Conservation (phyloP, 805 yeast genomes). For the Wickerhamiella siamensis region DNA sequence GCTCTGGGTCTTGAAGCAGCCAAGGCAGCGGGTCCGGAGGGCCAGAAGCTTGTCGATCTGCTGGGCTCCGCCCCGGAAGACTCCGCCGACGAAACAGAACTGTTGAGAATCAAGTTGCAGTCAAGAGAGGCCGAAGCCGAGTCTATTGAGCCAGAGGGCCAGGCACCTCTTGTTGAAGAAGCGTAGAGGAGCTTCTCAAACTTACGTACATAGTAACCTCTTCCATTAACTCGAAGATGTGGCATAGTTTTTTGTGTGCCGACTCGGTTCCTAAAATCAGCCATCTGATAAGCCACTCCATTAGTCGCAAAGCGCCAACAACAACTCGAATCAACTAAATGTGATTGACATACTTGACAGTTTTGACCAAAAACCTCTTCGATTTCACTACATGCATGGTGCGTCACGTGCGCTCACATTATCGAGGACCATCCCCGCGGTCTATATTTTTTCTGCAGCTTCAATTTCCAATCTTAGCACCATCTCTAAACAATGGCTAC, state of each 20-base stretch:
- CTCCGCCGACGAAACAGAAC: background rate
- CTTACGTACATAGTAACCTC: background rate
- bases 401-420: background rate
- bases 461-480: background rate
- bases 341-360: no score
- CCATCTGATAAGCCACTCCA: no score
- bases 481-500: constrained; percentile 52
- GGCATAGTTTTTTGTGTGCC: background rate
- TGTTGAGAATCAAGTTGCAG: background rate
- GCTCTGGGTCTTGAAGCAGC: constrained; percentile 8
- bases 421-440: background rate
- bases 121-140: background rate
- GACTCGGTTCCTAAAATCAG: no score
- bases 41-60: background rate
- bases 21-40: constrained; percentile 1
- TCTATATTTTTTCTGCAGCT: no score
- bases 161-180: background rate
- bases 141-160: background rate
- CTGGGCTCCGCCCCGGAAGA: background rate
- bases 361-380: no score
- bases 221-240: background rate
- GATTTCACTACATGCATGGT: no score
- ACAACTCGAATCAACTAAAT: no score
- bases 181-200: background rate
- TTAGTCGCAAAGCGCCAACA: no score